These are phyloP conservation scores for Ganoderma sp. DNA, from an alignment of 1,284 basidiomycete genomes.

Conservation along the genomic window DNA sequence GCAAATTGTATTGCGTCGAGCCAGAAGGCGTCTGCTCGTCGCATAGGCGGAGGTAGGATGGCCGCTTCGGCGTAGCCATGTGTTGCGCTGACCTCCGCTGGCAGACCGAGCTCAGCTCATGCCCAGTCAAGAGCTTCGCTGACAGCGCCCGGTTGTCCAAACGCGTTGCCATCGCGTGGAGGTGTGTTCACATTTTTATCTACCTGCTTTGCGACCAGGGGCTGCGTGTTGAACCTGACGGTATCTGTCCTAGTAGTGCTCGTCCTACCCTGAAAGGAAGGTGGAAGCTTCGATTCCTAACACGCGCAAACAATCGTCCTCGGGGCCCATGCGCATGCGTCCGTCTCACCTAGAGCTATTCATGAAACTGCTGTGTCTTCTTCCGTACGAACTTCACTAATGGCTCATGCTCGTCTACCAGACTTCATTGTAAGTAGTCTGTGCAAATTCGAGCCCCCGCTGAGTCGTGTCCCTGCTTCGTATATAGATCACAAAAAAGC, in stretches of 20 bases:
- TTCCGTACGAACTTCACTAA: background rate
- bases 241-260: background rate
- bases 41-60: background rate
- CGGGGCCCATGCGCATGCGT: background rate
- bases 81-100: background rate
- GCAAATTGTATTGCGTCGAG: no score
- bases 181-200: background rate
- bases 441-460: background rate
- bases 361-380: background rate
- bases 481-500: constrained; percentile 2
- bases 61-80: background rate
- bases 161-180: background rate
- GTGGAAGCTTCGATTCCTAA: constrained; percentile 1
- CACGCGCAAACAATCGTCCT: background rate
- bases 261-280: background rate
- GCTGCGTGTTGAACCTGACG: background rate
- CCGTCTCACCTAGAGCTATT: background rate
- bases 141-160: background rate
- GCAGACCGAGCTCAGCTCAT: background rate
- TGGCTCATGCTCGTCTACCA: background rate
- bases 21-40: background rate
- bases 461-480: background rate
- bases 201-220: background rate
- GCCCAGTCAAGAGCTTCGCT: background rate
- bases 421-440: constrained; percentile 8